A percentile compares a stretch with the other conserved stretches of the same genome.
These are phyloP conservation scores for Eragrostis tef DNA, from an alignment of 202 grass and related monocot species.

Conservation along the genomic window DNA sequence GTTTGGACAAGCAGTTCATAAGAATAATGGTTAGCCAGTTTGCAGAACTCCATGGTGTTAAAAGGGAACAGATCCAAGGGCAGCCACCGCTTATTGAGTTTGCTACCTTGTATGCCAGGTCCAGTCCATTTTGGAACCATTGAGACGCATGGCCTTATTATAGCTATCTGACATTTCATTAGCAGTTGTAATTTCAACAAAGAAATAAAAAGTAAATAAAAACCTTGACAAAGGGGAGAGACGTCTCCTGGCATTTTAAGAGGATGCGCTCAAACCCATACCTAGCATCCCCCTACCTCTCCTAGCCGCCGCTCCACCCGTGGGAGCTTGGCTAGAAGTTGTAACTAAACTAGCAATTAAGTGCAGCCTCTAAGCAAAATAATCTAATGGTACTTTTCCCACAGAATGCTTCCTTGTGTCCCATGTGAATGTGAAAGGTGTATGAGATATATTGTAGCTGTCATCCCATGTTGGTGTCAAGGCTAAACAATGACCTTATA, in stretches of 20 bases:
- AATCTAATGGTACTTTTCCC: neutral
- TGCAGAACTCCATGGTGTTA: neutral
- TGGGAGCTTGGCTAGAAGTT: no score
- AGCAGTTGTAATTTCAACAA: neutral
- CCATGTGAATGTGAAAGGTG: neutral
- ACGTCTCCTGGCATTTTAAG: no score
- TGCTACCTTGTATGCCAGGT: neutral
- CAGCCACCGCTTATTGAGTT: neutral
- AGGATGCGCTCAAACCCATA: no score
- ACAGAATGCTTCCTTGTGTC: neutral
- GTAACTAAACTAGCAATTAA: no score
- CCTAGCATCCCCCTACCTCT: no score
- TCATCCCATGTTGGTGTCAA: neutral
- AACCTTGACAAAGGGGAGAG: no score
- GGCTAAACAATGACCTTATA: neutral
- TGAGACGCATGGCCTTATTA: neutral
- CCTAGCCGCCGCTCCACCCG: no score
- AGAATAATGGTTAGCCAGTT: neutral
- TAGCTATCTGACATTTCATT: neutral
- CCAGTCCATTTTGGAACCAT: neutral
- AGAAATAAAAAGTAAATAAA: no score
- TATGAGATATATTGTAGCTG: neutral
- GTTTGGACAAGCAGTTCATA: neutral
- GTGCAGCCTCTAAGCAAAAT: neutral
- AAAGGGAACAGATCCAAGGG: neutral